Base-by-base conservation (phyloP, 2,329 filamentous ascomycete species). In the Paracorniculantispora psalliotae region DNA sequence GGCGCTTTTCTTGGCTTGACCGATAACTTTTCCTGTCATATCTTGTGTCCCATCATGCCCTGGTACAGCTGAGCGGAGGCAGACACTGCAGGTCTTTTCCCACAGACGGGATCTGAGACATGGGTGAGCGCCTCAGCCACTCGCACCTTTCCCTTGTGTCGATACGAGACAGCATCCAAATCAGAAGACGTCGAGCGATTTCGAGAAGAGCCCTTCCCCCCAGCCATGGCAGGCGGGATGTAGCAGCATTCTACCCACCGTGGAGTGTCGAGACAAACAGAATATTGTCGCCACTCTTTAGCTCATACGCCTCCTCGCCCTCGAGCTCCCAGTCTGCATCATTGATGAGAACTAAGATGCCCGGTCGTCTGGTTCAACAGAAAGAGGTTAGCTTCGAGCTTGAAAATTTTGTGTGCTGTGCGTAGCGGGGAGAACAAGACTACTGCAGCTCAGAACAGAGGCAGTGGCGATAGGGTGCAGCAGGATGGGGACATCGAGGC, bases 281-380 rank as follows among this genome's bases (percentile, higher is more conserved):
- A 66, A 99, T 90, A 70, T 90, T 93, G 77, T 99, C 94, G 60
- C 86, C 83, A 62, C 79, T 75, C 74, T 93, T 86, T 60, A 99
- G 76, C 74, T 92, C 87, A 71, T 97, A 97, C 64, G 86, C 82
- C 70, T 94, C 92, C 75, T 97, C 93, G 19, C 92, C 94, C 75
- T 97, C 94, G 13, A 99, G 83, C 73, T 97, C 94, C 94, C 94
- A 99, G 73, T 99, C 94, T 26, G 92, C 91, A 67, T 99, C 94
- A 71, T 99, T 99, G 73, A 99, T 96, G 59, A 99, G 81, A 28
- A 97, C 93, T 46, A 99, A 83, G 72, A 99, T 96, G 2, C 94
- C 94, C 5, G 94, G 94, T 56, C 94, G 92, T 61, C 93, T 97
- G 66, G 61, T 64, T 35, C 37, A 19, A 13, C 37, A 7, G 39